Evolutionary conservation across 2,329 filamentous ascomycete species (phyloP), one percentile per base, ranked within the genome.

Genomic region (Penicillium olsonii): DNA sequence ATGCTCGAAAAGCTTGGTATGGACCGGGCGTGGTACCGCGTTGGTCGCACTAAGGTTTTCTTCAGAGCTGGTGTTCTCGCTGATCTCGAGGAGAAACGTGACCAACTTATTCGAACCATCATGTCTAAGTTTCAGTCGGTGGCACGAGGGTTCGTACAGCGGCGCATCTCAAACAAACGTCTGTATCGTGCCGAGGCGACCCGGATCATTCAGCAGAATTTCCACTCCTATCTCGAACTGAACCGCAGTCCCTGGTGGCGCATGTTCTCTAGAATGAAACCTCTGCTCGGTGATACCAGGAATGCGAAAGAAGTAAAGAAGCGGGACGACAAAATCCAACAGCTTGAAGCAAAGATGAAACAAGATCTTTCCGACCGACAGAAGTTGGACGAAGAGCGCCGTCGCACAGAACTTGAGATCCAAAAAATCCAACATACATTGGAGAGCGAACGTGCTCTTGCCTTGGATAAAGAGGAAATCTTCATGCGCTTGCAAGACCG

Each of bases 161-260:
- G 94, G 47, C 85, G 92, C 7, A 86, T 92, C 52, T 92, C 90
- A 9, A 89, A 92, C 77, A 99, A 99, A 70, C 85, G 91, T 19
- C 79, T 99, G 0, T 99, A 99, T 68, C 87, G 95, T 26, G 89
- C 92, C 0, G 94, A 99, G 68, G 94, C 94, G 1, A 95, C 92
- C 0, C 83, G 90, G 14, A 95, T 99, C 56, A 94, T 99, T 41
- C 92, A 97, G 67, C 84, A 86, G 35, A 99, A 99, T 68, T 94
- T 99, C 68, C 86, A 90, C 42, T 87, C 94, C 2, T 99, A 99
- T 62, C 82, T 95, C 5, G 84, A 95, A 51, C 83, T 99, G 18
- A 91, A 89, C 62, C 83, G 90, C 37, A 96, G 92, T 64, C 94
- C 94, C 2, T 99, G 95, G 95, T 99, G 95, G 95, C 87, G 90